Percentiles rank a stretch among this genome's conserved stretches.
These are phyloP conservation scores for Trypanosoma caninum DNA, from an alignment of 208 protist genomes.

Conservation along the genomic window DNA sequence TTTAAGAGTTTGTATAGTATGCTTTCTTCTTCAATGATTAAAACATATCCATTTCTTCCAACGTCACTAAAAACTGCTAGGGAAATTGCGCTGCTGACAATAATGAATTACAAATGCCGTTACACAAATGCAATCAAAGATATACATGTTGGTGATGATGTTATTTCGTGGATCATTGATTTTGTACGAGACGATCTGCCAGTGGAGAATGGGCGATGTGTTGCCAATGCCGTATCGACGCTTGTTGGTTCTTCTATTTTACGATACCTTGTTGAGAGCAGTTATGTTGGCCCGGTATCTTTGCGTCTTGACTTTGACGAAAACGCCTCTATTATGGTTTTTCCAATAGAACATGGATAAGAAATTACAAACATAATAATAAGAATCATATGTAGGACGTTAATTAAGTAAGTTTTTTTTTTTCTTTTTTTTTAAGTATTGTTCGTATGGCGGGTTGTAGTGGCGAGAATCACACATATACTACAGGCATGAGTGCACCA, in stretches of 20 bases:
- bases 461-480: no score
- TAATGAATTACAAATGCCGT: conserved; percentile 35
- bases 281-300: background rate
- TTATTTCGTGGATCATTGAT: conserved; percentile 22
- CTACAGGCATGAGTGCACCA: no score
- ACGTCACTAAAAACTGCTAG: conserved; percentile 43
- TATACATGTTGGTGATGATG: conserved; percentile 13
- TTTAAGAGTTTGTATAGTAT: conserved; percentile 51
- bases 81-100: conserved; percentile 41
- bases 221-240: conserved; percentile 16
- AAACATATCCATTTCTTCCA: conserved; percentile 63
- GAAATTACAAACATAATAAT: no score
- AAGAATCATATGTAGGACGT: no score
- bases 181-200: conserved; percentile 24
- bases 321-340: conserved; percentile 13
- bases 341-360: conserved; percentile 26
- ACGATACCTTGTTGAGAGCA: background rate
- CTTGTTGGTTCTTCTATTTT: conserved; percentile 11
- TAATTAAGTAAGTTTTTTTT: no score
- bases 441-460: background rate
- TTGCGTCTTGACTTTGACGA: conserved; percentile 17
- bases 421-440: conserved; percentile 4
- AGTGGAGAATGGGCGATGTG: conserved; percentile 25
- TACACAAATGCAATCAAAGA: conserved; percentile 5
- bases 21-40: conserved; percentile 44